These are phyloP conservation scores for Aspergillus transmontanensis DNA, from an alignment of 2,329 filamentous ascomycete genomes.

Conservation along the genomic window DNA sequence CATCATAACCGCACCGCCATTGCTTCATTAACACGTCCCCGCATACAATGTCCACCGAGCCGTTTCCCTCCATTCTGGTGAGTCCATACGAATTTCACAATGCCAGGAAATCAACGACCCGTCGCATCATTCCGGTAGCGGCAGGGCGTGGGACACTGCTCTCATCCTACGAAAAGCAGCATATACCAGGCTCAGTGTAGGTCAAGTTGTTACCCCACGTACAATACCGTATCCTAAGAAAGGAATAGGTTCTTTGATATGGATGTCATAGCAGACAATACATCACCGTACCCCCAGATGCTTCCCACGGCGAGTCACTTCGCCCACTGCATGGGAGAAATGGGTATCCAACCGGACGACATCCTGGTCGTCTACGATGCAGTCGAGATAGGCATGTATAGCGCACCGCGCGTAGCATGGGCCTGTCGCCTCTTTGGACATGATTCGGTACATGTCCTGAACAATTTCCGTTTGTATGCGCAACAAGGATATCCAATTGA, in stretches of 20 bases:
- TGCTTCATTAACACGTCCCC: background rate
- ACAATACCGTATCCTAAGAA: background rate
- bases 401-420: constrained; percentile 33
- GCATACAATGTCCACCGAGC: background rate
- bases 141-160: constrained; percentile 21
- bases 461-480: constrained; percentile 32
- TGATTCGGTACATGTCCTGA: constrained; percentile 29
- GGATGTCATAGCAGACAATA: constrained; percentile 25
- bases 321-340: constrained; percentile 18
- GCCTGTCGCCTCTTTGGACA: constrained; percentile 31
- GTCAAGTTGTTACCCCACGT: background rate
- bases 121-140: constrained; percentile 28
- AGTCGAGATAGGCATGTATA: constrained; percentile 31
- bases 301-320: constrained; percentile 28
- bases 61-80: constrained; percentile 16
- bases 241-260: constrained; percentile 33
- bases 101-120: background rate
- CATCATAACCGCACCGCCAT: background rate
- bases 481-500: constrained; percentile 21
- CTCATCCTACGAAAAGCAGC: constrained; percentile 18
- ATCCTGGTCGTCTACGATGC: constrained; percentile 34
- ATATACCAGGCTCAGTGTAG: constrained; percentile 30
- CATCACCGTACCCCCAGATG: constrained; percentile 32
- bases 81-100: constrained; percentile 17
- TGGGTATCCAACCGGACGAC: constrained; percentile 26